Base-by-base conservation (phyloP, 305 asterid genomes). In the Fraxinus sp. region DNA sequence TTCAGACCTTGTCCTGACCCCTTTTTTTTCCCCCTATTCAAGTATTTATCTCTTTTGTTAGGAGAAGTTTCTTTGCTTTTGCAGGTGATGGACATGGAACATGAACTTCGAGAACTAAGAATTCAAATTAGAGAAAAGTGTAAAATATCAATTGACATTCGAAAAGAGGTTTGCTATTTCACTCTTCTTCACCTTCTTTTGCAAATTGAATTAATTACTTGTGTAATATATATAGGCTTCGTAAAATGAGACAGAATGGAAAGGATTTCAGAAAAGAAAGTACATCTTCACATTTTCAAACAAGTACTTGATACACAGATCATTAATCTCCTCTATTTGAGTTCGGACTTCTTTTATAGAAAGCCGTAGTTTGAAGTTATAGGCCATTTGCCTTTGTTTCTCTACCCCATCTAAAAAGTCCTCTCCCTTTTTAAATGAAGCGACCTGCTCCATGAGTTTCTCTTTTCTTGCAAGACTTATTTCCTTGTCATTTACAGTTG, bases 1-100 rank as follows among this genome's bases (percentile, higher is more conserved):
- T 46, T 41, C 28, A 13, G 16, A 78, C 71, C 36, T n/a, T 13
- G 1, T 33, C 30, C 0, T 0, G 30, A 20, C 55, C 41, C 7
- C 49, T 7, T 84, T 18, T 33, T 32, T 43, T 78, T 75, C 77
- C 41, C 41, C 75, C 30, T n/a, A 49, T 78, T 82, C 13, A 1
- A 11, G 78, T 18, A 30, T 80, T 68, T 32, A 36, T 41, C 52
- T 8, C 24, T 14, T 35, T 82, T 82, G 57, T 75, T 79, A 49
- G n/a, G 14, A 20, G 26, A 59, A 72, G 39, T 26, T 5, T 49
- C 18, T 30, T 33, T 78, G 39, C 74, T 55, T 82, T 77, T 89
- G 86, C 82, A 96, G 99, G 98, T 96, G 59, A 93, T 89, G 86
- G 99, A 94, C 89, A 94, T 94, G 99, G 98, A 96, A 85, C 93